Percentiles rank a stretch among this genome's conserved stretches.
These are phyloP conservation scores for Talinum fruticosum DNA, from an alignment of 148 eudicot species.

Conservation along the genomic window DNA sequence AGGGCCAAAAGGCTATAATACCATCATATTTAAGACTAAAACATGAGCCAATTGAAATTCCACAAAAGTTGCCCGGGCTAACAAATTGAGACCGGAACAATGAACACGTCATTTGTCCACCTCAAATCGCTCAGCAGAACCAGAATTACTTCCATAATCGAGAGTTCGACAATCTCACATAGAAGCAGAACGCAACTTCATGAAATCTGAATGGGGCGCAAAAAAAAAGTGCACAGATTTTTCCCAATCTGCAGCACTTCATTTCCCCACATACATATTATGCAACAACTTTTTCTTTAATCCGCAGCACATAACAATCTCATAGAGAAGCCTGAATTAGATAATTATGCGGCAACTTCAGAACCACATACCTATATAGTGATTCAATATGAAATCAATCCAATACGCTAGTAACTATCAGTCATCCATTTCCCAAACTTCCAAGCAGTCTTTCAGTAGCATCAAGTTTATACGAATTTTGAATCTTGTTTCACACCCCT, in stretches of 20 bases:
- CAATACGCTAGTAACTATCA: neutral
- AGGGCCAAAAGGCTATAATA: conserved; percentile 4
- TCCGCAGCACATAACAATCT: too few relatives aligned
- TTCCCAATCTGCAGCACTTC: neutral
- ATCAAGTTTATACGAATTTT: too few relatives aligned
- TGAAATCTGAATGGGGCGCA: neutral
- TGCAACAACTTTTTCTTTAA: too few relatives aligned
- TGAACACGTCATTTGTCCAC: neutral
- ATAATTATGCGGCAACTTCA: too few relatives aligned
- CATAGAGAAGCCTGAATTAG: too few relatives aligned
- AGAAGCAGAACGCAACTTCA: neutral
- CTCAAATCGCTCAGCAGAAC: neutral
- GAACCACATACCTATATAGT: too few relatives aligned
- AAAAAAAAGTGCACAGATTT: neutral
- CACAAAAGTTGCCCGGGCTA: neutral
- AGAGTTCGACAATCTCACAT: neutral
- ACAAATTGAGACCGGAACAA: neutral
- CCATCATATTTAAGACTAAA: conserved; percentile 6
- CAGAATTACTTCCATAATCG: neutral
- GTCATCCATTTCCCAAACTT: neutral
- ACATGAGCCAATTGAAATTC: conserved; percentile 5
- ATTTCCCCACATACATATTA: too few relatives aligned
- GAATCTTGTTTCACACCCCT: too few relatives aligned
- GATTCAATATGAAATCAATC: neutral
- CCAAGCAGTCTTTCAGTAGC: neutral